Percentiles rank a stretch among this genome's conserved stretches.
These are phyloP conservation scores for Metschnikowia lunata DNA, from an alignment of 805 yeast species.

Conservation along the genomic window DNA sequence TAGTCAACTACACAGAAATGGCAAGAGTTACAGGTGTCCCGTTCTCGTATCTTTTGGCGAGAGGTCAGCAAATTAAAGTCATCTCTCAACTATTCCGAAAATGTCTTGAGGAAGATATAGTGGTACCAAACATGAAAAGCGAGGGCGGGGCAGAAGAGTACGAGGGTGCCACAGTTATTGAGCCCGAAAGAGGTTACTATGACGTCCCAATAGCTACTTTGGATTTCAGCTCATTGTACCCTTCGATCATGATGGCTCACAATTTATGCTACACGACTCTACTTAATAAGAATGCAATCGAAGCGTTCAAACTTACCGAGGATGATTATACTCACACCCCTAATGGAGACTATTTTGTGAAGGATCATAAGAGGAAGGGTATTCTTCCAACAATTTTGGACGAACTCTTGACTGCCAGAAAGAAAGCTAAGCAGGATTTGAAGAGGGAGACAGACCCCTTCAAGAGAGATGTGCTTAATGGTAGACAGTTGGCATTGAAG, in stretches of 20 bases:
- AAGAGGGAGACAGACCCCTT: constrained; percentile 94
- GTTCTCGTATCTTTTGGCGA: constrained; percentile 74
- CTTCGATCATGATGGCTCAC: constrained; percentile 86
- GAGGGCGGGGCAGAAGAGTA: constrained; percentile 87
- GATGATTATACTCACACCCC: constrained; percentile 86
- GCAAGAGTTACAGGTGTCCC: constrained; percentile 99
- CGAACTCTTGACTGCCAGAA: constrained; percentile 87
- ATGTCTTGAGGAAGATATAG: constrained; percentile 79
- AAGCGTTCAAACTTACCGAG: constrained; percentile 56
- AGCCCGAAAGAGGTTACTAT: constrained; percentile 92
- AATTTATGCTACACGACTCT: constrained; percentile 93
- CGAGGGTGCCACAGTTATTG: constrained; percentile 99
- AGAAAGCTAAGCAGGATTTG: constrained; percentile 84
- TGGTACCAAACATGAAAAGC: constrained; percentile 83
- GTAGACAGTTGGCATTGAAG: constrained; percentile 94
- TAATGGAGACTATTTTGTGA: constrained; percentile 87
- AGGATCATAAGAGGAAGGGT: constrained; percentile 65
- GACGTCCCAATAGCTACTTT: constrained; percentile 96
- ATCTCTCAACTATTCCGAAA: constrained; percentile 92
- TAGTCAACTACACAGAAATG: constrained; percentile 97
- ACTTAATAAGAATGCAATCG: constrained; percentile 62
- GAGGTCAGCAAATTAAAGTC: constrained; percentile 98
- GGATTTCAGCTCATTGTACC: constrained; percentile 96
- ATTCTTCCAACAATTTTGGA: constrained; percentile 86
- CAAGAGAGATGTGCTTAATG: constrained; percentile 87